Percentiles rank a stretch among this genome's conserved stretches.
Conservation (phyloP, 805 yeast genomes). For the Schizosaccharomyces pombe region DNA sequence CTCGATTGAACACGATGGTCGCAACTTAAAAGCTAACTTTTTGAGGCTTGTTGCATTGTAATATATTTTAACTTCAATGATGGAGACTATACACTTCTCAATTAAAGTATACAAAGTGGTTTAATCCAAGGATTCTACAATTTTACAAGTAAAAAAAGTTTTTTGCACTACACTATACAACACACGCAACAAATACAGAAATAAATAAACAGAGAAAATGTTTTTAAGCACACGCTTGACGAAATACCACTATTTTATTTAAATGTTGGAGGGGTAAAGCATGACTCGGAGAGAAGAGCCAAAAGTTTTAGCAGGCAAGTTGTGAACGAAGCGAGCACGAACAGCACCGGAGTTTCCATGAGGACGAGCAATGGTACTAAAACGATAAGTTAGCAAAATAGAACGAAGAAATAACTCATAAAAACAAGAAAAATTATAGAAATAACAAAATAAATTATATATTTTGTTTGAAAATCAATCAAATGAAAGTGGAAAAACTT, state of each 20-base stretch:
- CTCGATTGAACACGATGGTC: too few species aligned
- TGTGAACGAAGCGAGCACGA: conserved; percentile 96
- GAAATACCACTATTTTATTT: conserved; percentile 1
- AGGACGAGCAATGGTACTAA: conserved; percentile 6
- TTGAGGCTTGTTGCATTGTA: too few species aligned
- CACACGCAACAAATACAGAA: neutral
- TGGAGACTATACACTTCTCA: too few species aligned
- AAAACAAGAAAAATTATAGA: too few species aligned
- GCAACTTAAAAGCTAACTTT: too few species aligned
- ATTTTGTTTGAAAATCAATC: too few species aligned
- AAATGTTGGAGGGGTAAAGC: conserved; percentile 5
- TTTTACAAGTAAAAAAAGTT: neutral
- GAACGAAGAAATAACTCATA: neutral
- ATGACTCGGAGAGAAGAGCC: conserved; percentile 95
- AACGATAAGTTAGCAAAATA: neutral
- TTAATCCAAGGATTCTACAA: neutral
- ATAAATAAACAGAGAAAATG: neutral
- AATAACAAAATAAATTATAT: too few species aligned
- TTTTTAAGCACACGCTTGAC: neutral
- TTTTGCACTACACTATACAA: neutral
- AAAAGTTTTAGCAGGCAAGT: conserved; percentile 98
- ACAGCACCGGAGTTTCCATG: conserved; percentile 97
- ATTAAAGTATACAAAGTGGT: too few species aligned
- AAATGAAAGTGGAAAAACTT: too few species aligned
- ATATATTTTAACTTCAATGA: too few species aligned